Evolutionary conservation across 345 rosid genomes (phyloP).

Genomic region (Psidium friedrichsthalianum): DNA sequence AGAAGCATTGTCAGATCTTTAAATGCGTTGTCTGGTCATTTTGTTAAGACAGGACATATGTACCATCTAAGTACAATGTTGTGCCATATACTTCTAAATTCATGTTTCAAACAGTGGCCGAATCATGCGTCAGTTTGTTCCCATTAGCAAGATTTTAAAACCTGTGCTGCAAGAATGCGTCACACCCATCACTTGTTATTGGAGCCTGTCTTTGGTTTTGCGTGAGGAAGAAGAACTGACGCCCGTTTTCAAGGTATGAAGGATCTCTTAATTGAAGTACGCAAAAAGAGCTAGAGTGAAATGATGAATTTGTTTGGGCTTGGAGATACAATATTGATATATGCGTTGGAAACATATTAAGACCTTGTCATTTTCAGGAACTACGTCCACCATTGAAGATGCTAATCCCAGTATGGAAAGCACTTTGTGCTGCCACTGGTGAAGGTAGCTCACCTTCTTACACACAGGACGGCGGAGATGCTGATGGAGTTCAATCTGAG

Average conservation of each 20-base stretch:
- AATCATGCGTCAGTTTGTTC: slow-evolving; percentile 45
- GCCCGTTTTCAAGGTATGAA: slow-evolving; percentile 59
- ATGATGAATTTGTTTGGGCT: neutral
- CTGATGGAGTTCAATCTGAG: neutral
- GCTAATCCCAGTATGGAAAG: slow-evolving; percentile 79
- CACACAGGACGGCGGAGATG: slow-evolving; percentile 2
- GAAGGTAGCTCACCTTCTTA: slow-evolving; percentile 8
- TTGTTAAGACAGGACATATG: neutral
- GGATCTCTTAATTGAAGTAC: neutral
- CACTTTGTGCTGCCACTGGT: slow-evolving; percentile 39
- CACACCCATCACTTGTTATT: slow-evolving; percentile 74
- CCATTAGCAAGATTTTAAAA: slow-evolving; percentile 62
- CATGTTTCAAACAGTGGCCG: slow-evolving; percentile 39
- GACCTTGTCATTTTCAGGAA: slow-evolving; percentile 26
- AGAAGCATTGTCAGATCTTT: neutral
- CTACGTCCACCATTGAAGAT: slow-evolving; percentile 62
- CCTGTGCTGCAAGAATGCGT: slow-evolving; percentile 74
- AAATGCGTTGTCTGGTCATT: neutral
- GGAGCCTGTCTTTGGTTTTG: slow-evolving; percentile 64
- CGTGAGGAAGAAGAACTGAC: slow-evolving; percentile 53
- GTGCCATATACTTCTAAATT: neutral
- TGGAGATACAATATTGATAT: neutral
- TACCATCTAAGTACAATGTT: neutral
- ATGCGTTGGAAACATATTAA: neutral
- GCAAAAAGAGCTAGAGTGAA: neutral